Evolutionary conservation across 345 rosid genomes (phyloP), one percentile per base, ranked within the genome.

Genomic region (Diplotaxis tenuifolia): DNA sequence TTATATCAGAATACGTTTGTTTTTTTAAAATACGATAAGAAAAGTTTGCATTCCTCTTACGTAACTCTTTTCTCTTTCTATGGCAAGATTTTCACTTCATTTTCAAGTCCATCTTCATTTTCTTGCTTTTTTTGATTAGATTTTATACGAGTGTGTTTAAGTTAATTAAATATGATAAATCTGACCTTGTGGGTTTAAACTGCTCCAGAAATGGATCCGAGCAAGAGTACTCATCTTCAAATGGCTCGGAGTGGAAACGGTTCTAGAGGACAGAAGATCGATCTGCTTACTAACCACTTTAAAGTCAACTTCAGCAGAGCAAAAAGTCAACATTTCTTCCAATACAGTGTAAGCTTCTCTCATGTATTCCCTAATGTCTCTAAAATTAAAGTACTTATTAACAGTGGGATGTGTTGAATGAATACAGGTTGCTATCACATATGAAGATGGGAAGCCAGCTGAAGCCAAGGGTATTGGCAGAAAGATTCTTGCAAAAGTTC

Each of bases 381-480:
- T 27, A n/a, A n/a, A n/a, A n/a, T 3, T n/a, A 28, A 7, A 19
- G 14, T 29, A 29, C 19, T 58, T 6, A 52, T 16, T 14, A n/a
- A 52, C 2, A 31, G 4, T 52, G 31, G n/a, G 61, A 12, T 53
- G n/a, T 32, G 18, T 55, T 36, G 34, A 11, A n/a, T n/a, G n/a
- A n/a, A n/a, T 27, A 38, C 27, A 88, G 98, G 92, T 92, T 45
- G 68, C 87, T 18, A 54, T 89, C 7, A 73, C 34, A 4, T 89
- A 89, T 81, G 98, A 89, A 78, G 89, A 92, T 86, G 95, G 87
- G 0, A 83, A 82, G 11, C 88, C 89, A 8, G 91, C 86, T 0
- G 88, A 82, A 2, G 91, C 78, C 0, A 90, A 88, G 62, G 91
- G 95, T 16, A 49, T 85, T 25, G 95, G 96, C 25, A 81, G 95